A percentile compares a stretch with the other conserved stretches of the same genome.
Evolutionary conservation across 768 basidiomycete genomes (phyloP).

Genomic region (Suillus luteus): DNA sequence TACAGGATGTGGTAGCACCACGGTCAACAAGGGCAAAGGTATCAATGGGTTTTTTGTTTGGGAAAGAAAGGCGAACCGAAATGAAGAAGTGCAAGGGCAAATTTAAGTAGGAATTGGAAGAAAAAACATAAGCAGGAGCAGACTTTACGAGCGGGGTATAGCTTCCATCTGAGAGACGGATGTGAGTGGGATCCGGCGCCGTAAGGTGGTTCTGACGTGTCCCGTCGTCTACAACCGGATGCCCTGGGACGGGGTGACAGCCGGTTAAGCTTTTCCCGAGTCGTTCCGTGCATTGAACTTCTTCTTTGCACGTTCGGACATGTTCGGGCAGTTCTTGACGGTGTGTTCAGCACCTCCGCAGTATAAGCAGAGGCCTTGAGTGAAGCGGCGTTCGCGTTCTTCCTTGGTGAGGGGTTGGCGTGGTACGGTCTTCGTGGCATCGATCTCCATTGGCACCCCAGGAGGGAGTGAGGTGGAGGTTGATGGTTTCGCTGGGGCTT

Average conservation of each 20-base stretch:
- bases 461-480: too few species aligned
- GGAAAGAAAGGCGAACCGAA: background rate
- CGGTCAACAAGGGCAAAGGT: conserved; percentile 41
- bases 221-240: background rate
- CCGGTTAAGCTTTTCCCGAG: background rate
- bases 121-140: background rate
- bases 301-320: too few species aligned
- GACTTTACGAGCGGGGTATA: background rate
- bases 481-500: too few species aligned
- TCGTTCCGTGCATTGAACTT: background rate
- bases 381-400: too few species aligned
- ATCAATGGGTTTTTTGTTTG: conserved; percentile 14
- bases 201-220: background rate
- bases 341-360: too few species aligned
- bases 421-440: too few species aligned
- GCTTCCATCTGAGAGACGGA: background rate
- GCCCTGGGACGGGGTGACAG: background rate
- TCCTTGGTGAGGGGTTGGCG: too few species aligned
- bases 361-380: too few species aligned
- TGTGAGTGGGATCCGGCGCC: background rate
- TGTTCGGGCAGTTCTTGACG: too few species aligned
- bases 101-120: background rate
- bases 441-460: too few species aligned
- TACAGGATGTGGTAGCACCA: conserved; percentile 38
- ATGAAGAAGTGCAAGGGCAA: background rate